Base-by-base conservation (phyloP, 176 grass and related monocot species). In the Hsuehochloa calcarea region DNA sequence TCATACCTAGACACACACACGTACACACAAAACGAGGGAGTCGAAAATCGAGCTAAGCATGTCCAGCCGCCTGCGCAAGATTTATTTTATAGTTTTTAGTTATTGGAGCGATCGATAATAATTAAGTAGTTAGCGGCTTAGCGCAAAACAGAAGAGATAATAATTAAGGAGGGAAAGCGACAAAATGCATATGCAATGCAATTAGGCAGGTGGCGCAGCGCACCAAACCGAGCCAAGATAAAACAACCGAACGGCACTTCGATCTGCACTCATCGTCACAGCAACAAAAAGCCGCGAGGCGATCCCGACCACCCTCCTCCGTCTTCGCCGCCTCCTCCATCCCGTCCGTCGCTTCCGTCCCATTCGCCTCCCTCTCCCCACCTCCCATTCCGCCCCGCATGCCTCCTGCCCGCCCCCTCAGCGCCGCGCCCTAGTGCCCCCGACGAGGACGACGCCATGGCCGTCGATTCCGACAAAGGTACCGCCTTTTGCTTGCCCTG, bases 401-500 rank as follows among this genome's bases (percentile, higher is more conserved):
- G 85, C 85, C 74, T 75, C 86, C 79, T 27, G 79, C 86, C 59
- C 25, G 68, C 85, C 60, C 3, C 47, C 70, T 56, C 82, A 68
- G 37, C 50, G 65, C 62, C 61, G 83, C 23, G 45, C 22, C 45
- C 19, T 78, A 76, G 60, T n/a, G 17, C 9, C 69, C 17, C 59
- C 34, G 34, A 56, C 83, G 70, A 45, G 77, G 70, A 62, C 88
- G 83, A 72, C 74, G 74, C 50, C 85, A 91, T 91, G 85, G 75
- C 85, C 75, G 63, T 47, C 75, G 69, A 74, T 87, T 76, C 89
- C 69, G 75, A 26, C 61, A 74, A 74, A 87, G 80, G 89, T 91
- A 13, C 47, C 54, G 85, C 43, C 41, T 17, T 39, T 11, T 5
- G 41, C 9, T 17, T 5, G 20, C 26, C 12, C 22, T 71, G 25